These are phyloP conservation scores for Torulaspora delbrueckii DNA, from an alignment of 805 yeast genomes.

Conservation along the genomic window DNA sequence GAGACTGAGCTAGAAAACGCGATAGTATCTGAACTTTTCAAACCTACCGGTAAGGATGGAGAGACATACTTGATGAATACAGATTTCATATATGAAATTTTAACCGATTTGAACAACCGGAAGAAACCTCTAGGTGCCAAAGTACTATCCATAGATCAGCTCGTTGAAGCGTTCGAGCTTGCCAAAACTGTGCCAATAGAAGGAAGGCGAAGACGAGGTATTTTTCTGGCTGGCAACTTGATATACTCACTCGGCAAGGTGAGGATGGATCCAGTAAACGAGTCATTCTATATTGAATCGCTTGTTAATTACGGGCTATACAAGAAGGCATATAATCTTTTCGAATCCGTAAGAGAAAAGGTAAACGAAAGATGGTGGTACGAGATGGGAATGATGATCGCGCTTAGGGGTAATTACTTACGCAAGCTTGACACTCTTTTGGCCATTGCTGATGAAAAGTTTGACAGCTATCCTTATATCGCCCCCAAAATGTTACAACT, in stretches of 20 bases:
- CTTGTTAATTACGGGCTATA: constrained; percentile 35
- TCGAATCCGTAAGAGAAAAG: constrained; percentile 34
- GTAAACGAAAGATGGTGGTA: constrained; percentile 49
- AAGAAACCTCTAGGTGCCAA: constrained; percentile 10
- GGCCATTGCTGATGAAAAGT: constrained; percentile 26
- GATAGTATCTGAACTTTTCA: constrained; percentile 10
- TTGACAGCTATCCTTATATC: constrained; percentile 30
- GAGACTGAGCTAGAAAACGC: constrained; percentile 13
- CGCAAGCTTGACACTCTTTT: constrained; percentile 38
- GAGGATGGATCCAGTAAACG: constrained; percentile 48
- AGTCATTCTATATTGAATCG: constrained; percentile 45
- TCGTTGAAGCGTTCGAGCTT: constrained; percentile 38
- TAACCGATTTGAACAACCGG: constrained; percentile 17
- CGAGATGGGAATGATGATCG: constrained; percentile 44
- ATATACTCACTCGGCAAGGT: constrained; percentile 41
- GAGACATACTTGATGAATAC: constrained; percentile 14
- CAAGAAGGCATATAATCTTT: constrained; percentile 38
- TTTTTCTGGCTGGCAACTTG: constrained; percentile 41
- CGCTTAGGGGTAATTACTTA: constrained; percentile 35
- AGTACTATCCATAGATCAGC: constrained; percentile 31
- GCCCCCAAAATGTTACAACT: constrained; percentile 37
- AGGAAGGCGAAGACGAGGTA: constrained; percentile 33
- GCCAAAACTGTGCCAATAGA: constrained; percentile 38
- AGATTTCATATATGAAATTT: constrained; percentile 20
- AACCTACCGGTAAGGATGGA: background rate